phyloP scores from a whole-genome alignment of 31 red algal species.

The Odonthalia washingtoniensis region DNA sequence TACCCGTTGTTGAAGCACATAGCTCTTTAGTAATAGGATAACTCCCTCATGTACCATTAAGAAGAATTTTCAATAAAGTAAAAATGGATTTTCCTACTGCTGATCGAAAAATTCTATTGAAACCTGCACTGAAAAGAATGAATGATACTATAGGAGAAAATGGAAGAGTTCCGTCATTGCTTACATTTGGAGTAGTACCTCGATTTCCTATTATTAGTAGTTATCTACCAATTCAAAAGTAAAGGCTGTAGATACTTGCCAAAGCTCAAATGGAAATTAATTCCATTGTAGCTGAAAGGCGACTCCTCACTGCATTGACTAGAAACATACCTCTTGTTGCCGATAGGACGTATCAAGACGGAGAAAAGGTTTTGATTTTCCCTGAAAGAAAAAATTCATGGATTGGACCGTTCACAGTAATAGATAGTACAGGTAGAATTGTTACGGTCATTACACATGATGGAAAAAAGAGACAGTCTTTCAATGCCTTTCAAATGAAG shows the following conservation, averaged over 20 bases:
- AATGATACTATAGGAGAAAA: slow-evolving; percentile 43
- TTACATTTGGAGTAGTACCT: slow-evolving; percentile 45
- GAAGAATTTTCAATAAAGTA: slow-evolving; percentile 31
- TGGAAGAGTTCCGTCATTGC: slow-evolving; percentile 39
- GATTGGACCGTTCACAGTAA: too few species aligned
- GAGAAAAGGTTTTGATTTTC: too few species aligned
- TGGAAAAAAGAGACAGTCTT: too few species aligned
- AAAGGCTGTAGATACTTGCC: not conserved
- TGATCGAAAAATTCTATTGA: not conserved
- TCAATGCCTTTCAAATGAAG: not conserved
- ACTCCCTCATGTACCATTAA: slow-evolving; percentile 26
- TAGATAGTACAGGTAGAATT: too few species aligned
- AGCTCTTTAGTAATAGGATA: slow-evolving; percentile 45
- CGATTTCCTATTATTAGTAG: slow-evolving; percentile 2
- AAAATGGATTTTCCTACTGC: too few species aligned
- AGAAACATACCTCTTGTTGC: not conserved
- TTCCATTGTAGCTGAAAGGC: not conserved
- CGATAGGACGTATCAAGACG: not conserved
- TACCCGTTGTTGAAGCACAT: slow-evolving; percentile 24
- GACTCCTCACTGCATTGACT: not conserved
- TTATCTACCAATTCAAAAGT: not conserved
- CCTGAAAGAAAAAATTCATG: too few species aligned
- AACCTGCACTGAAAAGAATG: too few species aligned
- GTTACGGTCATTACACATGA: too few species aligned
- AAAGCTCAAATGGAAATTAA: slow-evolving; percentile 5